These are phyloP conservation scores for Fusarium sp. DNA, from an alignment of 2,329 filamentous ascomycete species.

Conservation along the genomic window DNA sequence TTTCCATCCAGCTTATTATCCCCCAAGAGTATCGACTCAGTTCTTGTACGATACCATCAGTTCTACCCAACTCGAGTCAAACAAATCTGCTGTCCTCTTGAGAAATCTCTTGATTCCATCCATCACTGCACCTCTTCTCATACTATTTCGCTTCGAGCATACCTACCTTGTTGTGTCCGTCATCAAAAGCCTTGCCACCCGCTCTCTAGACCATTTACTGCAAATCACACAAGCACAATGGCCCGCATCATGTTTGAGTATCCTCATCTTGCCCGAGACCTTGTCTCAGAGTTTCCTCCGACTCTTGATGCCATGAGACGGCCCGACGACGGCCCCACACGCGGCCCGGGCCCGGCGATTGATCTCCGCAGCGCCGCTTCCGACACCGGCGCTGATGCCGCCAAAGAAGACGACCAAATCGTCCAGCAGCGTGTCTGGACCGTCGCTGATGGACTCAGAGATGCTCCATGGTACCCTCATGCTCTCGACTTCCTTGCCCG, in stretches of 20 bases:
- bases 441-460: too few species aligned
- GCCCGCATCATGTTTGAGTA: slow-evolving; percentile 13
- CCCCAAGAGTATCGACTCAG: not conserved
- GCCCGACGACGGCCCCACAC: not conserved
- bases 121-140: not conserved
- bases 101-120: not conserved
- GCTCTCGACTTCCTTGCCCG: slow-evolving; percentile 21
- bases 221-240: slow-evolving; percentile 1
- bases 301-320: not conserved
- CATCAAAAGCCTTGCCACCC: not conserved
- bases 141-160: not conserved
- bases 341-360: not conserved
- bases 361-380: not conserved
- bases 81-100: not conserved
- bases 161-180: not conserved
- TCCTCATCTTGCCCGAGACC: not conserved
- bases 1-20: not conserved
- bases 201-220: not conserved
- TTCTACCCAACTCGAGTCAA: not conserved
- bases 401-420: too few species aligned
- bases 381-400: not conserved
- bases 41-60: not conserved
- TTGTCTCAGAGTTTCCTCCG: slow-evolving; percentile 11
- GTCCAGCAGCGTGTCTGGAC: not conserved
- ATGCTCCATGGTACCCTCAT: slow-evolving; percentile 10